Evolutionary conservation across 257 asterid genomes (phyloP).

Genomic region (Nicotiana tomentosiformis): DNA sequence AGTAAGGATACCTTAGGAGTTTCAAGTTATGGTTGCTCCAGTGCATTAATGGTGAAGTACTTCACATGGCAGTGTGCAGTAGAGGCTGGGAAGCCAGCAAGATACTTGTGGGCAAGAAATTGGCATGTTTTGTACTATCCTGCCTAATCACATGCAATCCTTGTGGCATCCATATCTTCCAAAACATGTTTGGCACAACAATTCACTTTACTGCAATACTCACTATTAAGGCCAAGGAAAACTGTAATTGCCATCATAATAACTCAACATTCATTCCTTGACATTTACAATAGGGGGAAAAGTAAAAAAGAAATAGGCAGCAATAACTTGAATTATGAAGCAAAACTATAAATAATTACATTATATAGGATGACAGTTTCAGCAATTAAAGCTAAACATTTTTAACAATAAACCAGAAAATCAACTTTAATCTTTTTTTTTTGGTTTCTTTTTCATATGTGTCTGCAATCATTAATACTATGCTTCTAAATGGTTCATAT

Average conservation of each 20-base stretch:
- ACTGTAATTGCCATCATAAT: not conserved
- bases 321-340: not conserved
- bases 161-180: slow-evolving; percentile 3
- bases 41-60: not conserved
- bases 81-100: not conserved
- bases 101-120: slow-evolving; percentile 1
- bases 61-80: not conserved
- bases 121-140: slow-evolving; percentile 2
- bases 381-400: not conserved
- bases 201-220: not conserved
- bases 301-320: not conserved
- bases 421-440: not conserved
- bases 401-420: slow-evolving; percentile 1
- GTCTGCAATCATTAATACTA: slow-evolving; percentile 5
- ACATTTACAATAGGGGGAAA: not conserved
- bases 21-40: not conserved
- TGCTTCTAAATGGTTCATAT: slow-evolving; percentile 12
- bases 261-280: not conserved
- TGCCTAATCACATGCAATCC: slow-evolving; percentile 11
- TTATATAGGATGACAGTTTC: slow-evolving; percentile 1
- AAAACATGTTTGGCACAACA: not conserved
- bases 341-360: slow-evolving; percentile 23
- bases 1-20: not conserved
- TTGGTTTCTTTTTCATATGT: not conserved
- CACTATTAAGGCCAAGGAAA: not conserved